Conservation (phyloP, 306 rosid genomes). For the Purshia tridentata region DNA sequence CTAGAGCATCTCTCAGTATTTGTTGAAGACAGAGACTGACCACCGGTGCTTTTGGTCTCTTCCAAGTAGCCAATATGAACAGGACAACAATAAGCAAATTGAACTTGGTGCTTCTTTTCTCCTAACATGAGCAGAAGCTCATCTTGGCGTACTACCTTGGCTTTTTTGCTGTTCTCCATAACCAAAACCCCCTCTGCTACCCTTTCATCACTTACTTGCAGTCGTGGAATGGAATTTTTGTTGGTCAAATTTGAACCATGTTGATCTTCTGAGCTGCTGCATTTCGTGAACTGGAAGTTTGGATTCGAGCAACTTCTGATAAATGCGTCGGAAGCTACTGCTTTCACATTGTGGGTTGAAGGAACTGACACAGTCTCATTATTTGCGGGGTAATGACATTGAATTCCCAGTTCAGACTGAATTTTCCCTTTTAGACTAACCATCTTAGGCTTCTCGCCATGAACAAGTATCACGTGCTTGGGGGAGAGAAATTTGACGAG, state of each 20-base stretch:
- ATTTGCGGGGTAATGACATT: constrained; percentile 73
- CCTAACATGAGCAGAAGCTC: constrained; percentile 65
- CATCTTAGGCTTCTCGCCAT: constrained; percentile 91
- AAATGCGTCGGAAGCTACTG: constrained; percentile 53
- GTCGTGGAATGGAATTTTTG: constrained; percentile 27
- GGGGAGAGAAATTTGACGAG: constrained; percentile 88
- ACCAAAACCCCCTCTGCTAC: constrained; percentile 65
- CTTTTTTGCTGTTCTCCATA: constrained; percentile 48
- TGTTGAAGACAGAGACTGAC: neutral
- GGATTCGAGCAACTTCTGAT: constrained; percentile 54
- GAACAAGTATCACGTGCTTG: constrained; percentile 83
- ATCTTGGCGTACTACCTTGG: constrained; percentile 60
- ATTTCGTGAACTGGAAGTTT: constrained; percentile 62
- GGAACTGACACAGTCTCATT: constrained; percentile 58
- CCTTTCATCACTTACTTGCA: constrained; percentile 70
- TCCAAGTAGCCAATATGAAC: constrained; percentile 26
- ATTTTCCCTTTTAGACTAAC: constrained; percentile 68
- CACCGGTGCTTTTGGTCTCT: constrained; percentile 18
- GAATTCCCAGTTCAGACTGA: constrained; percentile 77
- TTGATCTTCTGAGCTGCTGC: constrained; percentile 33
- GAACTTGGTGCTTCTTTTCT: constrained; percentile 46
- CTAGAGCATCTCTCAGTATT: constrained; percentile 19
- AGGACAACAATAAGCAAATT: constrained; percentile 45
- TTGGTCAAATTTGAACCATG: constrained; percentile 25
- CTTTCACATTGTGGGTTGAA: constrained; percentile 55